Percentiles rank a stretch among this genome's conserved stretches.
Conservation (phyloP, 2,329 filamentous ascomycete genomes). For the Scopulariopsis brevicaulis region DNA sequence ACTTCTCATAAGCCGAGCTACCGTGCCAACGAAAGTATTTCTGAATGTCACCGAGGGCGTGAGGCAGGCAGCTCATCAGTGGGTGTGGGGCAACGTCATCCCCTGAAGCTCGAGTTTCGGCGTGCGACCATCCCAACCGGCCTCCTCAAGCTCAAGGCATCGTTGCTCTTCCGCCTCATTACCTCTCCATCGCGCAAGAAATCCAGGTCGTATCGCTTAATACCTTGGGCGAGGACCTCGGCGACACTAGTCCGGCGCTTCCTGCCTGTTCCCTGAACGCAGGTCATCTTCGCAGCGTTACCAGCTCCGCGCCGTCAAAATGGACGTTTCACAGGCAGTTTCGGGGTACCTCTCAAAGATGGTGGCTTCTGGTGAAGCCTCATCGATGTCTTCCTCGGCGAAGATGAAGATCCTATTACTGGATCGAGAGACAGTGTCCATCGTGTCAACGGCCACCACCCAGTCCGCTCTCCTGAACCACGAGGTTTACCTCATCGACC, state of each 20-base stretch:
- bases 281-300: neutral
- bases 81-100: neutral
- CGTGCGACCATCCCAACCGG: neutral
- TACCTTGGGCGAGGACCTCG: neutral
- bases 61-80: neutral
- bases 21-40: neutral
- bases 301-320: constrained; percentile 27
- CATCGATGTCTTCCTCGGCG: constrained; percentile 53
- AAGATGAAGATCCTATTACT: constrained; percentile 98
- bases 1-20: neutral
- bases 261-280: neutral
- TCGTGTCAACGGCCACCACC: constrained; percentile 89
- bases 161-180: too few species aligned
- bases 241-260: neutral
- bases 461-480: constrained; percentile 92
- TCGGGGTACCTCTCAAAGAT: constrained; percentile 95
- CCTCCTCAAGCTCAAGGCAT: neutral
- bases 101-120: neutral
- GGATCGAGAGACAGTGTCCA: constrained; percentile 86
- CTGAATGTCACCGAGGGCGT: neutral
- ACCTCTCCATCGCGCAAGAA: too few species aligned
- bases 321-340: constrained; percentile 91
- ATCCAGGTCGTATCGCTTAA: neutral
- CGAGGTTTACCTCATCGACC: constrained; percentile 96
- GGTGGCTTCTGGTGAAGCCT: constrained; percentile 56